A percentile compares a stretch with the other conserved stretches of the same genome.
Conservation (phyloP, 345 rosid species). For the Aurinia saxatilis region DNA sequence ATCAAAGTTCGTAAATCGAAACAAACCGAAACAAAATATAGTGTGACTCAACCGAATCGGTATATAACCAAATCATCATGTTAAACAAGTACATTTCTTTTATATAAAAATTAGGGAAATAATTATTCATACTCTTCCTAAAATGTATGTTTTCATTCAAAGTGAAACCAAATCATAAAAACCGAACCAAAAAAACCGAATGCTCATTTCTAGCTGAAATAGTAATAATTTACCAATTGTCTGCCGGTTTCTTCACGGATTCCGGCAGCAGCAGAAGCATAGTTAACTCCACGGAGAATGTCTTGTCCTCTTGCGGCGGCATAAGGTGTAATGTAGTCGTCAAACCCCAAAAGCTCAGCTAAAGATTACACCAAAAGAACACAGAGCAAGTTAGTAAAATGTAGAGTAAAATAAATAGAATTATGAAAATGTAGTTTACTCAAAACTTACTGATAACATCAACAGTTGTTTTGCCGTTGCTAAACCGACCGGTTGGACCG, state of each 20-base stretch:
- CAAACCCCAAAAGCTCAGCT: conserved; percentile 66
- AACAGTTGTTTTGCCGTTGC: conserved; percentile 71
- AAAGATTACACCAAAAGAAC: not conserved
- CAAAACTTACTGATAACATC: conserved; percentile 53
- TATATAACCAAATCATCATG: too few species aligned
- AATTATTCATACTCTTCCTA: too few species aligned
- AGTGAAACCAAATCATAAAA: not conserved
- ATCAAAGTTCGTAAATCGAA: too few species aligned
- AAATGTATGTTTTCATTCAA: not conserved
- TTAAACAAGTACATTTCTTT: too few species aligned
- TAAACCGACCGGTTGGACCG: conserved; percentile 83
- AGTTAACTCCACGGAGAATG: conserved; percentile 63
- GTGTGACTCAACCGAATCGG: too few species aligned
- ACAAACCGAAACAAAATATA: not conserved
- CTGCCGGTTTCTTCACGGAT: conserved; percentile 77
- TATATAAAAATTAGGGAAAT: too few species aligned
- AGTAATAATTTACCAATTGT: conserved; percentile 74
- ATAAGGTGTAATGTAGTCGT: conserved; percentile 46
- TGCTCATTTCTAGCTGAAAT: not conserved
- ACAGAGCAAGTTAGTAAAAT: conserved; percentile 3
- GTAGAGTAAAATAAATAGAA: too few species aligned
- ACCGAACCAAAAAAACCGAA: not conserved
- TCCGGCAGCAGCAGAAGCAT: conserved; percentile 88
- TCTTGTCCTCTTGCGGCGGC: conserved; percentile 46
- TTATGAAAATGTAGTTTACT: not conserved